Percentiles rank a stretch among this genome's conserved stretches.
phyloP scores from a whole-genome alignment of 305 asterid species.

The Salvia sclarea region DNA sequence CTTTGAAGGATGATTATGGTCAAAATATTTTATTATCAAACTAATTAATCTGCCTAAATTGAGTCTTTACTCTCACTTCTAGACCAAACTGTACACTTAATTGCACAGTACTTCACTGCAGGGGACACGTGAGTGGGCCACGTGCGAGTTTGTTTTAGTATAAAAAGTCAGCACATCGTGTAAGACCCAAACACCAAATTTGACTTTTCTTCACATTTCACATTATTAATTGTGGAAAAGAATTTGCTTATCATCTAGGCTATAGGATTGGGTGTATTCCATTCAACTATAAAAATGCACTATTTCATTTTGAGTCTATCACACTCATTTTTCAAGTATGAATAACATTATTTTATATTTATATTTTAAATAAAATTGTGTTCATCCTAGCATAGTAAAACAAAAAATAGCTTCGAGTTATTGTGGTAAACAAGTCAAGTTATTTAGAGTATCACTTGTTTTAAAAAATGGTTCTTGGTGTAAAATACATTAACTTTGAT shows the following conservation, averaged over 20 bases:
- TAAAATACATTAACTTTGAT: too few species aligned
- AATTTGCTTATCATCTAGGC: background rate
- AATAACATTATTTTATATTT: too few species aligned
- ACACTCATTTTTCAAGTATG: too few species aligned
- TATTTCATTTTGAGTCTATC: too few species aligned
- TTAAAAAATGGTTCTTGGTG: too few species aligned
- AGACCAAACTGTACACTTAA: background rate
- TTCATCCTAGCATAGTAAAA: too few species aligned
- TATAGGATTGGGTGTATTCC: background rate
- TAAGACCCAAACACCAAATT: slow-evolving; percentile 26
- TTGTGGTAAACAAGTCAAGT: too few species aligned
- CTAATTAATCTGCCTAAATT: background rate
- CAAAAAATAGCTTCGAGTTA: too few species aligned
- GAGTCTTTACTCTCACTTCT: slow-evolving; percentile 23
- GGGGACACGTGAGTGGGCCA: slow-evolving; percentile 17
- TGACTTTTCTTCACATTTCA: slow-evolving; percentile 23
- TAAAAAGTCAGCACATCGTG: slow-evolving; percentile 28
- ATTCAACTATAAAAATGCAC: background rate
- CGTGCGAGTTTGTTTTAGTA: background rate
- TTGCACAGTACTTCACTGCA: background rate
- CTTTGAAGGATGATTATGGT: background rate
- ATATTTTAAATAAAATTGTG: too few species aligned
- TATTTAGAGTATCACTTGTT: too few species aligned
- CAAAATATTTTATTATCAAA: background rate
- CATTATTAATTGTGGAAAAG: background rate